A percentile compares a stretch with the other conserved stretches of the same genome.
Conservation (phyloP, 225 moss, liverwort and hornwort genomes). For the Asterella californica region DNA sequence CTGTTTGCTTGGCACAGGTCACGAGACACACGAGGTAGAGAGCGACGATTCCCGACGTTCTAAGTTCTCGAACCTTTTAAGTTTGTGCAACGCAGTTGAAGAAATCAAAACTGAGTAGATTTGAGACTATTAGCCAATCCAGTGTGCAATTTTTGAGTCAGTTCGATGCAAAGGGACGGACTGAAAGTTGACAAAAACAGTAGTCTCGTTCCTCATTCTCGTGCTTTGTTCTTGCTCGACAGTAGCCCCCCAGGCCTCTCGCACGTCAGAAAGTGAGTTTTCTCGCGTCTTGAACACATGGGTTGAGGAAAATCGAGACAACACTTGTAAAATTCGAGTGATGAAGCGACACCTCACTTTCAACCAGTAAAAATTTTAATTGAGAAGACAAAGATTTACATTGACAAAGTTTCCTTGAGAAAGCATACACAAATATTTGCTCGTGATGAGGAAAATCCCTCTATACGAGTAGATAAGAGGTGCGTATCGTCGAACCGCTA, state of each 20-base stretch:
- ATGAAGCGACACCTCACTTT: background rate
- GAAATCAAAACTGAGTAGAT: too few relatives aligned
- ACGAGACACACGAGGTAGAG: too few relatives aligned
- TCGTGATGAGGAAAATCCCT: background rate
- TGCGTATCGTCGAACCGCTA: background rate
- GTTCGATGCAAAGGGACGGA: background rate
- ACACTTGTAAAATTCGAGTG: background rate
- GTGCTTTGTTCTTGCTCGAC: too few relatives aligned
- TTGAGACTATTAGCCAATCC: too few relatives aligned
- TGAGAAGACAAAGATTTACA: background rate
- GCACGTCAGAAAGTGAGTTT: background rate
- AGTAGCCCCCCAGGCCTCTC: background rate
- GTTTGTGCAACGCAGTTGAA: too few relatives aligned
- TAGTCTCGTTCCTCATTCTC: too few relatives aligned
- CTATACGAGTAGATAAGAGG: background rate
- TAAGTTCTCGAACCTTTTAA: too few relatives aligned
- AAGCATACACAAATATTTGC: background rate
- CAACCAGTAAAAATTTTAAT: background rate
- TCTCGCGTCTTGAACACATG: too few relatives aligned
- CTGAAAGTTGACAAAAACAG: background rate
- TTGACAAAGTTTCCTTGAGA: background rate
- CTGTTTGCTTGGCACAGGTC: too few relatives aligned
- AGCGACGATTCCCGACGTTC: too few relatives aligned
- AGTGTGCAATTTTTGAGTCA: too few relatives aligned
- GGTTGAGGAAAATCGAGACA: too few relatives aligned